phyloP scores from a whole-genome alignment of 1,284 basidiomycete species.

The Sanghuangporus weigelae region DNA sequence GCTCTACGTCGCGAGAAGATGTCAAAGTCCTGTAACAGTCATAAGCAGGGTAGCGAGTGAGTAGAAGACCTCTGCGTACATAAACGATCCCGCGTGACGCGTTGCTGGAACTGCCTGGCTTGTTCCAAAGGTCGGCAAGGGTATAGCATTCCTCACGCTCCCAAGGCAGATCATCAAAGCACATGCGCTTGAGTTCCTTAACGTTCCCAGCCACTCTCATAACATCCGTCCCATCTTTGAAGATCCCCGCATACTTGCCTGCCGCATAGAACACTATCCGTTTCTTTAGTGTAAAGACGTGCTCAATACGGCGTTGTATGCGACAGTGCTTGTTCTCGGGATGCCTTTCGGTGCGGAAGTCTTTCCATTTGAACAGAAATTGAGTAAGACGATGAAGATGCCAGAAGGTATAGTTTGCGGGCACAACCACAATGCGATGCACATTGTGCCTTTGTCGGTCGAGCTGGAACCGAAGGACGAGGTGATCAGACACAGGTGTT shows the following conservation, averaged over 20 bases:
- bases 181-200: background rate
- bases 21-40: slow-evolving; percentile 9
- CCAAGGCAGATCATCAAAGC: slow-evolving; percentile 10
- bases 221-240: slow-evolving; percentile 42
- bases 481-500: slow-evolving; percentile 46
- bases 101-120: slow-evolving; percentile 9
- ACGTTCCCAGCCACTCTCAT: slow-evolving; percentile 7
- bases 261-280: slow-evolving; percentile 35
- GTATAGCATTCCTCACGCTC: slow-evolving; percentile 16
- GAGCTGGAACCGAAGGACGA: slow-evolving; percentile 63
- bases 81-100: slow-evolving; percentile 11
- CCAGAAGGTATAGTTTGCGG: slow-evolving; percentile 61
- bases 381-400: slow-evolving; percentile 58
- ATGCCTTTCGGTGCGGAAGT: slow-evolving; percentile 18
- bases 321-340: slow-evolving; percentile 12
- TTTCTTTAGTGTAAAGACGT: slow-evolving; percentile 57
- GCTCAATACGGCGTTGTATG: slow-evolving; percentile 26
- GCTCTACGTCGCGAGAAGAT: slow-evolving; percentile 3
- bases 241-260: slow-evolving; percentile 42
- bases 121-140: slow-evolving; percentile 13
- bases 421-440: slow-evolving; percentile 62
- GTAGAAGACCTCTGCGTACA: slow-evolving; percentile 1
- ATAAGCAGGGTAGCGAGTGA: background rate
- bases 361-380: slow-evolving; percentile 51
- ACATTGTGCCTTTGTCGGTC: slow-evolving; percentile 37